These are phyloP conservation scores for Beauveria pseudobassiana DNA, from an alignment of 2,329 filamentous ascomycete species.

Conservation along the genomic window DNA sequence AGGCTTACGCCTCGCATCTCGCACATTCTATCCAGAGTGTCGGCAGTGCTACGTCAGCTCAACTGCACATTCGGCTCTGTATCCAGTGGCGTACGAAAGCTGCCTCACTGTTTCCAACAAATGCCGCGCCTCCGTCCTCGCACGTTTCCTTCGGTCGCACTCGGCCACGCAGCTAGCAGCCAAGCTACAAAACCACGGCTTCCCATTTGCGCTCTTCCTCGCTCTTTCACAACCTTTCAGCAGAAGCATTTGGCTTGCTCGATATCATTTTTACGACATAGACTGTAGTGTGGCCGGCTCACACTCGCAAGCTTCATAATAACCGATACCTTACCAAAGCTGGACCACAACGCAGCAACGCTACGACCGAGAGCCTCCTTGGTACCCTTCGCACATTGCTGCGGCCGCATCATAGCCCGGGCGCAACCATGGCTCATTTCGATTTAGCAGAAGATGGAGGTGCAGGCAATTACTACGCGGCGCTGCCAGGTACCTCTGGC, in stretches of 20 bases:
- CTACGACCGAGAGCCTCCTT: not conserved
- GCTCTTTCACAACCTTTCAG: not conserved
- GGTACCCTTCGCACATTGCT: not conserved
- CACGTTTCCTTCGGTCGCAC: not conserved
- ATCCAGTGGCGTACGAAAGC: constrained; percentile 1
- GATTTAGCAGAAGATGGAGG: constrained; percentile 22
- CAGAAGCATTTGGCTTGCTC: not conserved
- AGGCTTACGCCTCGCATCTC: constrained; percentile 9
- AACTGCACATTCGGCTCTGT: not conserved
- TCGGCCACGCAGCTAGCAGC: not conserved
- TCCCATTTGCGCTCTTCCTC: not conserved
- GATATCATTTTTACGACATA: not conserved
- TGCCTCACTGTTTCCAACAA: not conserved
- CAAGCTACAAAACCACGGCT: not conserved
- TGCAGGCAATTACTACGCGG: constrained; percentile 22
- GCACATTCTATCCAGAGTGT: not conserved
- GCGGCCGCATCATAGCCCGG: not conserved
- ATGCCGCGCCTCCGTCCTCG: not conserved
- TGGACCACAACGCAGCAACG: not conserved
- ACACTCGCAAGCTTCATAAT: not conserved
- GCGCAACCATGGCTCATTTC: constrained; percentile 23
- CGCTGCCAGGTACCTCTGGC: constrained; percentile 25
- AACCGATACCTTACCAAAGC: not conserved
- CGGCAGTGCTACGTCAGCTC: constrained; percentile 5
- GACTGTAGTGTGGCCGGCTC: constrained; percentile 1